Evolutionary conservation across 768 basidiomycete species (phyloP).

Genomic region (Mrakia blollopis): DNA sequence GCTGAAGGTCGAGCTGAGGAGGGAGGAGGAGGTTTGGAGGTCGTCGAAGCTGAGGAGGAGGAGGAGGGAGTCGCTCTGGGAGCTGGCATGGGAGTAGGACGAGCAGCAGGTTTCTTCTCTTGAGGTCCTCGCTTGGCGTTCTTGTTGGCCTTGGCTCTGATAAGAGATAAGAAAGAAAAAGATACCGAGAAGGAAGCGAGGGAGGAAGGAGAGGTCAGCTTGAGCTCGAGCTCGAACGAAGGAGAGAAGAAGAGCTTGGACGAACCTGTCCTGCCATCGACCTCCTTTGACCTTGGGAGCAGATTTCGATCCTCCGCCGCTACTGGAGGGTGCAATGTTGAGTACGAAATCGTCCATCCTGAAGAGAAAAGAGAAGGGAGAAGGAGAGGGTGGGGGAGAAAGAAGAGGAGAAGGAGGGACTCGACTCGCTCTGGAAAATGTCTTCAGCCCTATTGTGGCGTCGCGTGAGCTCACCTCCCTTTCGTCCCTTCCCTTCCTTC

Average conservation of each 20-base stretch:
- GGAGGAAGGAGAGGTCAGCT: not conserved
- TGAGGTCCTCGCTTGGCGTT: slow-evolving; percentile 31
- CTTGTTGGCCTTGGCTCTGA: slow-evolving; percentile 70
- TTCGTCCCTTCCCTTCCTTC: not conserved
- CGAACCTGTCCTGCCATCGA: slow-evolving; percentile 56
- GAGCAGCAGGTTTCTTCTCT: slow-evolving; percentile 41
- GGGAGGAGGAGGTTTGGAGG: slow-evolving; percentile 18
- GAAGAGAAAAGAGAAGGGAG: not conserved
- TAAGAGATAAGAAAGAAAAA: not conserved
- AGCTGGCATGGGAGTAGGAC: slow-evolving; percentile 28
- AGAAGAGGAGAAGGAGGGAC: not conserved
- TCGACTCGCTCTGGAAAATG: not conserved
- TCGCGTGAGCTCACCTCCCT: not conserved
- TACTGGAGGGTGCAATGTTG: slow-evolving; percentile 36
- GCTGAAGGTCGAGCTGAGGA: slow-evolving; percentile 34
- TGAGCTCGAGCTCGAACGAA: not conserved
- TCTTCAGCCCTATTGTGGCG: not conserved
- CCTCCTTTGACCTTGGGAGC: slow-evolving; percentile 44
- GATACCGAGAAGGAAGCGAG: no score
- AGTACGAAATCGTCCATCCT: slow-evolving; percentile 37
- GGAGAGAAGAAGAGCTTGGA: not conserved
- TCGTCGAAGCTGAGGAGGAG: slow-evolving; percentile 39
- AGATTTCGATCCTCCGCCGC: slow-evolving; percentile 22
- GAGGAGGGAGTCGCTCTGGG: slow-evolving; percentile 50
- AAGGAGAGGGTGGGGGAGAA: no score